phyloP scores from a whole-genome alignment of 1,284 basidiomycete genomes.

The Malassezia pachydermatis region DNA sequence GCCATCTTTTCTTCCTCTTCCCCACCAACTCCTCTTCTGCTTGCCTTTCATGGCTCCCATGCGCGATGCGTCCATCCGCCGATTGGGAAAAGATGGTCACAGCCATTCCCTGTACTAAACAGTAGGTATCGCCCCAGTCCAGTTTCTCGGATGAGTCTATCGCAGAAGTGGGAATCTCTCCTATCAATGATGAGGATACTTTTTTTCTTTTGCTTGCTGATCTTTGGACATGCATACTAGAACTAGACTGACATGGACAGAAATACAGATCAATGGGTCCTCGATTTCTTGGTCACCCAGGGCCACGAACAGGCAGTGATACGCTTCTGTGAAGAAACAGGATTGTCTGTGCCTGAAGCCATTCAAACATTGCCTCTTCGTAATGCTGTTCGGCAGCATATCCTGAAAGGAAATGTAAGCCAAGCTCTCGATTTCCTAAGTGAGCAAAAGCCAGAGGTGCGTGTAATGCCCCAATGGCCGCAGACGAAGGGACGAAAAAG shows the following conservation, averaged over 20 bases:
- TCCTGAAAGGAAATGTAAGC: constrained; percentile 86
- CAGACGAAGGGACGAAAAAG: constrained; percentile 30
- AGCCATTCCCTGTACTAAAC: constrained; percentile 51
- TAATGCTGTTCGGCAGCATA: constrained; percentile 82
- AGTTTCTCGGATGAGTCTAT: constrained; percentile 50
- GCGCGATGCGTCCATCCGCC: background rate
- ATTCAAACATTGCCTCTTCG: constrained; percentile 83
- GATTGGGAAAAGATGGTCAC: constrained; percentile 52
- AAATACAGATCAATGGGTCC: background rate
- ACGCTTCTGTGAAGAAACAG: constrained; percentile 80
- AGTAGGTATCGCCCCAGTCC: constrained; percentile 15
- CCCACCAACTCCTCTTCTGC: background rate
- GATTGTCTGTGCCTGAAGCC: constrained; percentile 62
- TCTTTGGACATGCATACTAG: background rate
- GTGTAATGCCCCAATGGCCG: constrained; percentile 42
- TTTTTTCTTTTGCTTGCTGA: constrained; percentile 48
- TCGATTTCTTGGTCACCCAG: constrained; percentile 88
- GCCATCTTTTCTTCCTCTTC: background rate
- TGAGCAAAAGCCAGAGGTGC: constrained; percentile 90
- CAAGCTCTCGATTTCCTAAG: constrained; percentile 87
- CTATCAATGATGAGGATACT: constrained; percentile 52
- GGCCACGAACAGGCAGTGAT: constrained; percentile 93
- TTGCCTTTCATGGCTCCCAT: background rate
- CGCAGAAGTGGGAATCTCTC: constrained; percentile 58
- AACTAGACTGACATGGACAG: background rate